Evolutionary conservation across 768 basidiomycete genomes (phyloP), one percentile per base, ranked within the genome.

Genomic region (Suillus occidentalis): DNA sequence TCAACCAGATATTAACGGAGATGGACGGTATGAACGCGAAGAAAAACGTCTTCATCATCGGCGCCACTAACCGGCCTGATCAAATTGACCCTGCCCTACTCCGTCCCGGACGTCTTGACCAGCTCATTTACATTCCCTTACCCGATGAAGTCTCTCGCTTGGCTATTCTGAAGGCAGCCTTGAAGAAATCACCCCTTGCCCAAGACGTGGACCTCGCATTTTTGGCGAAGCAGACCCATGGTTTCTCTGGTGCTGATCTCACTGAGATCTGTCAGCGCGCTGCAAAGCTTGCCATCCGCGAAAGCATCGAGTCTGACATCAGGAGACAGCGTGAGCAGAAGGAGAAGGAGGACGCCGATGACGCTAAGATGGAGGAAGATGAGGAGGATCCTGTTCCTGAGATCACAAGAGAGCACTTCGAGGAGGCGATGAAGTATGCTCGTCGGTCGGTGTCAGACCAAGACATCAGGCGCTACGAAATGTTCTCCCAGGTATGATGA

Each of bases 181-280:
- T 99, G 72, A 92, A 96, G 82, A 96, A 95, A 77, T 94, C 92
- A 20, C 97, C 97, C 18, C 80, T 99, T 60, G 83, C 92, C 20
- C 79, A 83, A 20, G 87, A 89, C 1, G 96, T 99, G 69, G 87
- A 97, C 76, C 87, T 99, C 57, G 37, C 39, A 34, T 99, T 89
- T 89, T 83, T 99, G 67, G 86, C 96, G 62, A 97, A 91, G 87
- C 86, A 83, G 77, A 97, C 97, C 16, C 94, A 98, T 72, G 97
- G 97, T 14, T 99, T 91, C 88, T 99, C 97, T 73, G 97, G 97
- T 89, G 97, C 97, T 63, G 97, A 99, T 87, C 82, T 99, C 70
- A 97, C 97, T n/a, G 97, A 99, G 78, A 97, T 99, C 72, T 99
- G 97, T 76, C 97, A 99, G 79, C 89, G 97, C 60, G 90, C 97